Evolutionary conservation across 1,284 basidiomycete species (phyloP), one percentile per base, ranked within the genome.

Genomic region (Moesziomyces sp.): DNA sequence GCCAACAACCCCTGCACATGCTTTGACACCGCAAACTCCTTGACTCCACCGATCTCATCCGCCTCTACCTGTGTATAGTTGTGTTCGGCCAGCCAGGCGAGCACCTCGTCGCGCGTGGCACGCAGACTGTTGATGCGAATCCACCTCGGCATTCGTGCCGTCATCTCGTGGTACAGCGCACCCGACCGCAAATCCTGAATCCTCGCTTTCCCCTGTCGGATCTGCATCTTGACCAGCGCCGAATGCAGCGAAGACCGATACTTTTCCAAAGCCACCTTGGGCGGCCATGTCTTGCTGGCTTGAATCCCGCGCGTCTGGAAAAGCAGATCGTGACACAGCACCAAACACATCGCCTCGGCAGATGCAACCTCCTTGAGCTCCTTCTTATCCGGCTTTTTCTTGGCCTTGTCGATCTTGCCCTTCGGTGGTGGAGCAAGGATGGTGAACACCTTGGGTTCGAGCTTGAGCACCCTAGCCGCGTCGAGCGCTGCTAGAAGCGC

Each of bases 201-300:
- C 2, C 69, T 33, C 8, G 49, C 18, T 38, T 78, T 78, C 1
- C 78, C 79, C n/a, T 46, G 50, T 5, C 69, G 59, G 11, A 97
- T 89, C 85, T 96, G 95, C 59, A 93, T 86, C 78, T 90, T 90
- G 59, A 91, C 90, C 50, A 96, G 88, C 84, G 96, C 93, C 58
- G 92, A 89, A 67, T 90, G 89, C 5, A 98, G 87, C n/a, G 94
- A 89, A 6, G 94, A 92, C 81, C 92, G 93, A 83, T 97, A 93
- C 46, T 92, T 50, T 90, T 74, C 76, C 13, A 84, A 53, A 2
- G 63, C 46, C 19, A 60, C 61, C 19, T 69, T 69, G 0, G 82
- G 82, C 4, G 79, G 79, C 81, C 81, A 84, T 0, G 67, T 65
- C 40, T 71, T 67, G 21, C 74, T 63, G 0, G 81, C 77, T 33